These are phyloP conservation scores for Cantharellus anzutake DNA, from an alignment of 768 basidiomycete genomes.

Conservation along the genomic window DNA sequence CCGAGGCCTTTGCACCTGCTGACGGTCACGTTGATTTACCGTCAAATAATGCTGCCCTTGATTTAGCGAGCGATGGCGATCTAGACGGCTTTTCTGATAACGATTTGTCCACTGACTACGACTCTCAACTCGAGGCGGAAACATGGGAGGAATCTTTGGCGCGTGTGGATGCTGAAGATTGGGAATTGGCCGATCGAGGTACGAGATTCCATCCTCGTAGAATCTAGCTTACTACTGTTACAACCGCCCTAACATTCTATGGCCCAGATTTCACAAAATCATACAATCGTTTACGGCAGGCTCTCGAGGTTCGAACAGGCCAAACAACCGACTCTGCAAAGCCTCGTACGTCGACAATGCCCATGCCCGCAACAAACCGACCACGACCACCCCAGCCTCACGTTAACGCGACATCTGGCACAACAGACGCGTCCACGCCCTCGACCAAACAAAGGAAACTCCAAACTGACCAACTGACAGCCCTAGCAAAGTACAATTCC, in stretches of 20 bases:
- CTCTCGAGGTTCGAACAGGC: conserved; percentile 67
- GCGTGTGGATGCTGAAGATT: conserved; percentile 71
- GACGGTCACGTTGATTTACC: too few relatives aligned
- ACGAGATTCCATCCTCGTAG: conserved; percentile 10
- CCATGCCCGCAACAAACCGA: conserved; percentile 45
- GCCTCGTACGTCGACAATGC: conserved; percentile 17
- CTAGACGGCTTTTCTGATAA: not conserved
- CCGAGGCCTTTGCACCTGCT: too few relatives aligned
- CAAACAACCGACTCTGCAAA: conserved; percentile 30
- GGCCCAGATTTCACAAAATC: conserved; percentile 90
- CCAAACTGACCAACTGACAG: conserved; percentile 49
- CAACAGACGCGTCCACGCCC: not conserved
- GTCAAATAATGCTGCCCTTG: too few relatives aligned
- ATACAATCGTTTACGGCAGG: conserved; percentile 85
- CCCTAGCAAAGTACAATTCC: conserved; percentile 58
- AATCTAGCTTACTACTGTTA: not conserved
- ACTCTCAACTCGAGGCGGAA: conserved; percentile 26
- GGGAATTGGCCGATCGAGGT: conserved; percentile 77
- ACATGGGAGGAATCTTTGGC: conserved; percentile 1
- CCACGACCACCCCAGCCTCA: conserved; percentile 20
- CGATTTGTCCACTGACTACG: conserved; percentile 26
- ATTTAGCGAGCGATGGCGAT: not conserved
- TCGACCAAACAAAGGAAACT: conserved; percentile 9
- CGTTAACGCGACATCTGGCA: conserved; percentile 1
- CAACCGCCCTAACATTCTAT: not conserved